Percentiles rank a stretch among this genome's conserved stretches.
Evolutionary conservation across 2,329 filamentous ascomycete species (phyloP).

Genomic region (Venturia pyrina): DNA sequence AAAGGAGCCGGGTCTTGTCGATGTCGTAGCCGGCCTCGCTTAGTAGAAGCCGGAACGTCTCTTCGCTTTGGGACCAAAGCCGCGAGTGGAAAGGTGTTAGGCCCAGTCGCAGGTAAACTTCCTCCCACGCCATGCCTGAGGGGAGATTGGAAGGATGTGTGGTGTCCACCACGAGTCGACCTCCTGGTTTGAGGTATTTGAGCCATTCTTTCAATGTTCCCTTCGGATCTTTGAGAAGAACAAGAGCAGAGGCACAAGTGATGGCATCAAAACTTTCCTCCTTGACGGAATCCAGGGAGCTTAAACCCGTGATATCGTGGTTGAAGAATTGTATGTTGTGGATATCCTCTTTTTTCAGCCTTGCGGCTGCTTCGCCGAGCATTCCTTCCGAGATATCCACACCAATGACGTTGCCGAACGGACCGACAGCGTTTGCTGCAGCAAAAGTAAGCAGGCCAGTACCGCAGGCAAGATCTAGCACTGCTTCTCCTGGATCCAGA

Average conservation of each 20-base stretch:
- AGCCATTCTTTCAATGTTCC: conserved; percentile 29
- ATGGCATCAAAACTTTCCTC: conserved; percentile 23
- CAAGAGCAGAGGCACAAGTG: conserved; percentile 30
- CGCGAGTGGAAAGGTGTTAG: conserved; percentile 22
- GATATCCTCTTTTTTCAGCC: conserved; percentile 21
- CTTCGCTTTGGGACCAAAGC: conserved; percentile 24
- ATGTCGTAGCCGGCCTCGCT: conserved; percentile 25
- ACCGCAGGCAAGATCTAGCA: conserved; percentile 38
- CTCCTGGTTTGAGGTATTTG: conserved; percentile 30
- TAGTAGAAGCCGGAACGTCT: conserved; percentile 23
- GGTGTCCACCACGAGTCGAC: conserved; percentile 28
- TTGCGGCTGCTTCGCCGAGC: conserved; percentile 27
- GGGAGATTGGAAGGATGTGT: conserved; percentile 29
- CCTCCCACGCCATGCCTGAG: conserved; percentile 28
- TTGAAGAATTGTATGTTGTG: conserved; percentile 25
- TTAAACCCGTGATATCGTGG: conserved; percentile 29
- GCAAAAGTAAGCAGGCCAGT: conserved; percentile 34
- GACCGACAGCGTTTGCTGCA: conserved; percentile 28
- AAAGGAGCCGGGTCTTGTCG: conserved; percentile 21
- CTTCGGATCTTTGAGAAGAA: conserved; percentile 29
- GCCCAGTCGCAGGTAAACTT: conserved; percentile 24
- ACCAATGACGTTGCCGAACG: conserved; percentile 28
- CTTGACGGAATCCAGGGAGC: conserved; percentile 15
- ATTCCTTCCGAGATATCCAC: conserved; percentile 33
- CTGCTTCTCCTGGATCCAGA: conserved; percentile 24